These are phyloP conservation scores for Ophiostoma australiae DNA, from an alignment of 2,329 filamentous ascomycete genomes.

Conservation along the genomic window DNA sequence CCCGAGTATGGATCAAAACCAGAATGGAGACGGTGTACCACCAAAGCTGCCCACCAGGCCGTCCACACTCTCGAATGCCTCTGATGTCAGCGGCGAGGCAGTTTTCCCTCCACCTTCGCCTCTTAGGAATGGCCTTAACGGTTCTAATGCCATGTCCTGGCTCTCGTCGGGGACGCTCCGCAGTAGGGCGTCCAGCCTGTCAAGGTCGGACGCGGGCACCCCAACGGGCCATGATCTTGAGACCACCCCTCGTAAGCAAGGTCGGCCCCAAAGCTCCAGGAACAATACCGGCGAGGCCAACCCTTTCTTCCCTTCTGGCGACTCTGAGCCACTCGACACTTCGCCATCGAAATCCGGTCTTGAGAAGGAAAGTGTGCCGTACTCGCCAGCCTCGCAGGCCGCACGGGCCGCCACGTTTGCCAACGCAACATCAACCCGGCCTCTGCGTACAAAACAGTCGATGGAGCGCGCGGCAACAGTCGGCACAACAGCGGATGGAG, in stretches of 20 bases:
- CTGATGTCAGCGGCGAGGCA: neutral
- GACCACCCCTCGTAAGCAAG: neutral
- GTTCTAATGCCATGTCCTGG: conserved; percentile 57
- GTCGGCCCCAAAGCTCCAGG: neutral
- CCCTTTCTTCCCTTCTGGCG: neutral
- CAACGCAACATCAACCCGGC: neutral
- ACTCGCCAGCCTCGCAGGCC: neutral
- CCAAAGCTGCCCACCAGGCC: conserved; percentile 52
- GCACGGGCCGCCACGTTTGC: conserved; percentile 9
- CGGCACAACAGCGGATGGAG: neutral
- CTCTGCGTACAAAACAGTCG: neutral
- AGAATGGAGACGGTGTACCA: neutral
- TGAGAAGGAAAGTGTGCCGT: neutral
- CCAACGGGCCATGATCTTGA: neutral
- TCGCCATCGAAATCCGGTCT: neutral
- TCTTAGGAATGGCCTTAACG: conserved; percentile 42
- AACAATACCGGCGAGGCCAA: neutral
- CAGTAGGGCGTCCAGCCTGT: conserved; percentile 35
- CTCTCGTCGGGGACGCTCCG: conserved; percentile 55
- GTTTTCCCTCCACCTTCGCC: conserved; percentile 42
- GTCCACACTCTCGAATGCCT: neutral
- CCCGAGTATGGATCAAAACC: conserved; percentile 34
- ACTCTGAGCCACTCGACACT: neutral
- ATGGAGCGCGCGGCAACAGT: conserved; percentile 3
- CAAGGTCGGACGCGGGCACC: conserved; percentile 11